Base-by-base conservation (phyloP, 305 asterid species). In the Salvia sclarea region DNA sequence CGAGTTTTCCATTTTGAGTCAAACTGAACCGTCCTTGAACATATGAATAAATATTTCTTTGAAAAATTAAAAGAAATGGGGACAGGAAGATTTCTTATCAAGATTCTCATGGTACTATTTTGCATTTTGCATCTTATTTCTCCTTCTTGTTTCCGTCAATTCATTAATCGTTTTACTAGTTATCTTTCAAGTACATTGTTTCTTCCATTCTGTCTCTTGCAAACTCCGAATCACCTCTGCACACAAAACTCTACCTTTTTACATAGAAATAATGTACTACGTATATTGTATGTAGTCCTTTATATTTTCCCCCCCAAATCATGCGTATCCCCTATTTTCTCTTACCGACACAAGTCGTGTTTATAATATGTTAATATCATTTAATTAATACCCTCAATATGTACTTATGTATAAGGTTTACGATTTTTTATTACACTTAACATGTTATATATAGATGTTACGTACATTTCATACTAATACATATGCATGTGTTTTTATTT, bases 21-120 rank as follows among this genome's bases (percentile, higher is more conserved):
- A 47, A 47, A 47, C 54, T 47, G 11, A 45, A 16, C 10, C 21
- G 52, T 45, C 52, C 10, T 45, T 45, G 22, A 45, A 50, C 16
- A 50, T 20, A 18, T 22, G 28, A 21, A 3, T 10, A 52, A 4
- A 10, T 7, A 21, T 3, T 11, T 22, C 1, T 31, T 31, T 13
- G 24, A 31, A 64, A 25, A 66, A 10, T n/a, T 14, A 10, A 62
- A 62, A 28, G 8, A 24, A 12, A 56, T 1, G 0, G 18, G 28
- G 20, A 22, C 50, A 57, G 45, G 31, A 25, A 40, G 10, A 17
- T 70, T 58, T 40, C 10, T 66, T 38, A 41, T 58, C 64, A 66
- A 66, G 73, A 49, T 66, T 50, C 70, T 61, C 70, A 61, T 52
- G 66, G 78, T 67, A 52, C 66, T 44, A 28, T 17, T 14, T 40